Evolutionary conservation across 768 basidiomycete species (phyloP).

Genomic region (Mycena alexandri): DNA sequence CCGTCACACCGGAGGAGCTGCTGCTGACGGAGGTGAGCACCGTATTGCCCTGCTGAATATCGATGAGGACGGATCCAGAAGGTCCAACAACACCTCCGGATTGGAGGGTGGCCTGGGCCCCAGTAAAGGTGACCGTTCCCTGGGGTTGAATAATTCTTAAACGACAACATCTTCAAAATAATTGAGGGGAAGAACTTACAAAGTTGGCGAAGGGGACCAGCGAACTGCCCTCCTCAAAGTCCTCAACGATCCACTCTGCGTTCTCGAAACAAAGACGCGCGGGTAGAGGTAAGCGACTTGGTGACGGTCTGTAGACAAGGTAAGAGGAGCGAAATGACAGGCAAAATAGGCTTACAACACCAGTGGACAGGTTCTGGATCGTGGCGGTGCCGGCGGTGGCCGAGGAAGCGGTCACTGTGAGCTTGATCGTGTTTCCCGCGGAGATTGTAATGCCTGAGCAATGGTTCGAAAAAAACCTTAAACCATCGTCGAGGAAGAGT

Average conservation of each 20-base stretch:
- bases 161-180: no score
- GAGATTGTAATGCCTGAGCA: slow-evolving; percentile 45
- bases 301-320: slow-evolving; percentile 38
- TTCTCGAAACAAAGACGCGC: slow-evolving; percentile 37
- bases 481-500: no score
- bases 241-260: slow-evolving; percentile 56
- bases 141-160: no score
- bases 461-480: no score
- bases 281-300: slow-evolving; percentile 44
- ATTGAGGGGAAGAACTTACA: no score
- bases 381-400: slow-evolving; percentile 43
- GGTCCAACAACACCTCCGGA: slow-evolving; percentile 43
- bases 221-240: slow-evolving; percentile 42
- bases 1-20: slow-evolving; percentile 15
- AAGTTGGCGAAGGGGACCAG: slow-evolving; percentile 56
- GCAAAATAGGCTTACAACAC: slow-evolving; percentile 25
- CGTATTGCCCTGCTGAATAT: slow-evolving; percentile 49
- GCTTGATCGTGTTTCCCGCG: slow-evolving; percentile 45
- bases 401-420: slow-evolving; percentile 46
- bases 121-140: slow-evolving; percentile 52
- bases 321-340: neutral
- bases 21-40: slow-evolving; percentile 47
- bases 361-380: slow-evolving; percentile 44
- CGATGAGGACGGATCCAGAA: slow-evolving; percentile 47
- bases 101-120: slow-evolving; percentile 44